Percentiles rank a stretch among this genome's conserved stretches.
These are phyloP conservation scores for Cyanidiococcus yangmingshanensis DNA, from an alignment of 23 red algal genomes.

Conservation along the genomic window DNA sequence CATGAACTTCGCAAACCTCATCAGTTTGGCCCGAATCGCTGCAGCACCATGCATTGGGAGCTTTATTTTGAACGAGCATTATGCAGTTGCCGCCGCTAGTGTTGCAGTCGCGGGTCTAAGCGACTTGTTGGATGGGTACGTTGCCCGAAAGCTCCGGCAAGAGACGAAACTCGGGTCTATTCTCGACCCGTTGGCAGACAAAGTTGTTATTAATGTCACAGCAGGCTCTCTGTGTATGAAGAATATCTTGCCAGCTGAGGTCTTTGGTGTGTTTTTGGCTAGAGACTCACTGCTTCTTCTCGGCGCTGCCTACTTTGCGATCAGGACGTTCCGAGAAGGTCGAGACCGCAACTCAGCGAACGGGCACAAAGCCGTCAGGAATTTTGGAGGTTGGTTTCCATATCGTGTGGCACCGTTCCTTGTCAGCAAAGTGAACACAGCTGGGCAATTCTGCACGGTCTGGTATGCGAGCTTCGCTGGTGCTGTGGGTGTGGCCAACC, in stretches of 20 bases:
- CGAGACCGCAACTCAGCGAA: not conserved
- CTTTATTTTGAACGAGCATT: not conserved
- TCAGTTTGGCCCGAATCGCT: not conserved
- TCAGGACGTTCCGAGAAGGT: not conserved
- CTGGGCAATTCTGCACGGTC: not conserved
- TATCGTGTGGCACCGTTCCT: not conserved
- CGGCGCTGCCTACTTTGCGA: not conserved
- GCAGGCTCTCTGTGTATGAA: not conserved
- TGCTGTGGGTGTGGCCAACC: not conserved
- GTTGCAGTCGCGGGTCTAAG: not conserved
- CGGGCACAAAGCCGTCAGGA: not conserved
- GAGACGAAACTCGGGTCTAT: not conserved
- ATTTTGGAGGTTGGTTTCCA: not conserved
- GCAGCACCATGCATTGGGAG: not conserved
- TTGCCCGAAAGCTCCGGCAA: not conserved
- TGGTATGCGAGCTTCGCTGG: not conserved
- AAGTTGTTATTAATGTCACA: not conserved
- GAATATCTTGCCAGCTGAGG: not conserved
- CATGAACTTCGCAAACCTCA: not conserved
- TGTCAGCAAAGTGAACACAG: not conserved
- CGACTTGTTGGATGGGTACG: conserved; percentile 1
- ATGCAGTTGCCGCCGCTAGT: not conserved
- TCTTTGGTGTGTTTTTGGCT: conserved; percentile 12
- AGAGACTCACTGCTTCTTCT: not conserved
- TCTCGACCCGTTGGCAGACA: conserved; percentile 11